Conservation (phyloP, 768 basidiomycete species). For the Termitomyces sp. region DNA sequence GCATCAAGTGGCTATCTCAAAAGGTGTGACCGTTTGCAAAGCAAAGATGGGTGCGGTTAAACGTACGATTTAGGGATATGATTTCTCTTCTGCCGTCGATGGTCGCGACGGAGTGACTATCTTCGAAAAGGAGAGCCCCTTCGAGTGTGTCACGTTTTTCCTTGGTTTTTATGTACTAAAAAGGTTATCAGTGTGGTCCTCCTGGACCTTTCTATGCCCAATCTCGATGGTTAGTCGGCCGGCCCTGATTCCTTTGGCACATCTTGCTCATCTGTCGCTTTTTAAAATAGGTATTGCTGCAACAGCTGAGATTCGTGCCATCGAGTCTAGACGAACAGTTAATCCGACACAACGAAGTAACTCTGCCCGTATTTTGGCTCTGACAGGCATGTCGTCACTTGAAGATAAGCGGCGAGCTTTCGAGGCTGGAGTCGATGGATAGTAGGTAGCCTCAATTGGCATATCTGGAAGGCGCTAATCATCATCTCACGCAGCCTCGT, state of each 20-base stretch:
- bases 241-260: background rate
- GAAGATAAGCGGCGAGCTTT: slow-evolving; percentile 93
- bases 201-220: slow-evolving; percentile 89
- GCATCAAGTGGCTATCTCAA: slow-evolving; percentile 64
- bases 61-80: slow-evolving; percentile 48
- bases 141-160: slow-evolving; percentile 61
- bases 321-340: slow-evolving; percentile 45
- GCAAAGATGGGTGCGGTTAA: background rate
- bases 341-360: slow-evolving; percentile 6
- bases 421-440: slow-evolving; percentile 91
- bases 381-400: slow-evolving; percentile 91
- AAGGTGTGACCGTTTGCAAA: slow-evolving; percentile 32
- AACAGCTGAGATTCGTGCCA: slow-evolving; percentile 73
- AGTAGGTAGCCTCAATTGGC: slow-evolving; percentile 51
- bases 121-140: slow-evolving; percentile 70
- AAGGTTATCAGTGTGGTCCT: slow-evolving; percentile 63
- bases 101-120: slow-evolving; percentile 80
- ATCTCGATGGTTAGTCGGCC: slow-evolving; percentile 69
- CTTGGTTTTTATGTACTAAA: slow-evolving; percentile 2
- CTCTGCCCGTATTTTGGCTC: slow-evolving; percentile 66
- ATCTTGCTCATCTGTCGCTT: background rate
- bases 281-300: slow-evolving; percentile 70
- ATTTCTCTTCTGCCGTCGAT: slow-evolving; percentile 76
- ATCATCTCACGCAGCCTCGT: slow-evolving; percentile 55
- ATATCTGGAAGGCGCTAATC: background rate